These are phyloP conservation scores for Neurospora sp. DNA, from an alignment of 495 filamentous ascomycete genomes.

Conservation along the genomic window DNA sequence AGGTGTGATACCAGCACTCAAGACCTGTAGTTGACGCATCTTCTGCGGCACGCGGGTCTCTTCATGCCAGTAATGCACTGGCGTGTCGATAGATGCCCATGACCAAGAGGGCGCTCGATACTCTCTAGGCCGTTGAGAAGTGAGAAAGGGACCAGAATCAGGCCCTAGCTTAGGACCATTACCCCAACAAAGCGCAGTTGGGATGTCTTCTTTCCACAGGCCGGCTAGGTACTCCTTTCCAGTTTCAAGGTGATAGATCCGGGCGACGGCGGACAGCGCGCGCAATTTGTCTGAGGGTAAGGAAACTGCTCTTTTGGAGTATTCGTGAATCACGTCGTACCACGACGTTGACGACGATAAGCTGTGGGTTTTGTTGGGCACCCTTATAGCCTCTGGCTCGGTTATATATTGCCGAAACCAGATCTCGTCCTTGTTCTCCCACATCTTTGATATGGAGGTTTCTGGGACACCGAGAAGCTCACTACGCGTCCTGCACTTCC, in stretches of 20 bases:
- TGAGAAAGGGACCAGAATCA: neutral
- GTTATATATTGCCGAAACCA: too few relatives aligned
- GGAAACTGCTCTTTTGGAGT: neutral
- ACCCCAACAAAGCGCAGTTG: neutral
- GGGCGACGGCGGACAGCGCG: neutral
- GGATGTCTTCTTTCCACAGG: neutral
- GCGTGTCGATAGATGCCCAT: too few relatives aligned
- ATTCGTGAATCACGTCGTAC: neutral
- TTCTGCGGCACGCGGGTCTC: neutral
- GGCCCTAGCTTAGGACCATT: neutral
- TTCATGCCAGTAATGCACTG: neutral
- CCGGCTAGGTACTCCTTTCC: neutral
- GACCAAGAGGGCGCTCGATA: neutral
- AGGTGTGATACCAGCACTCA: neutral
- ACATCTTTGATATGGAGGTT: too few relatives aligned
- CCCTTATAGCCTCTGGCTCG: too few relatives aligned
- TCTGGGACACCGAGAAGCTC: too few relatives aligned
- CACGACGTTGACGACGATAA: neutral
- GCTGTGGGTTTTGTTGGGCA: too few relatives aligned
- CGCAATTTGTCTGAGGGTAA: neutral
- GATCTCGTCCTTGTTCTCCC: too few relatives aligned
- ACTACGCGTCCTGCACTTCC: neutral
- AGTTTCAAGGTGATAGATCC: neutral
- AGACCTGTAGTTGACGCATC: neutral
- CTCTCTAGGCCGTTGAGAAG: neutral